These are phyloP conservation scores for Pseudogymnoascus sp. DNA, from an alignment of 2,329 filamentous ascomycete species.

Conservation along the genomic window DNA sequence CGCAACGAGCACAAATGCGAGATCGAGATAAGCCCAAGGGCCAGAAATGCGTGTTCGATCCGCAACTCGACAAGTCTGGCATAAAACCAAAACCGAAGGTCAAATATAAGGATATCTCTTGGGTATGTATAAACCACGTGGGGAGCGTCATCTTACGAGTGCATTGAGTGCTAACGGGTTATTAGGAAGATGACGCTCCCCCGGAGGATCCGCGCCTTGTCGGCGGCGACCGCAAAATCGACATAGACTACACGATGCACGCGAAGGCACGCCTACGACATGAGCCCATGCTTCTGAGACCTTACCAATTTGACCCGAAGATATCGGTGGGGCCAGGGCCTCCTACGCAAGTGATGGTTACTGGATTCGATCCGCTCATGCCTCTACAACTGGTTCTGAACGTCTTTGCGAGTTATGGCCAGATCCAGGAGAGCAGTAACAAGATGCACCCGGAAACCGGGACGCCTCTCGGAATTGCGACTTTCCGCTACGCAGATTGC, in stretches of 20 bases:
- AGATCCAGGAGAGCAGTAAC: conserved; percentile 85
- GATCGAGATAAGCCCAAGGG: conserved; percentile 47
- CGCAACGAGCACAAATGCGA: conserved; percentile 40
- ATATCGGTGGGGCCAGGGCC: conserved; percentile 84
- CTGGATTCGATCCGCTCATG: conserved; percentile 89
- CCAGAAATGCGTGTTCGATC: conserved; percentile 53
- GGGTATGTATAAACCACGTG: conserved; percentile 47
- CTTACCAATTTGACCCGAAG: conserved; percentile 71
- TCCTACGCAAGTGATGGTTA: conserved; percentile 83
- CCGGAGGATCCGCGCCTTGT: conserved; percentile 75
- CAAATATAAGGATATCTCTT: conserved; percentile 54
- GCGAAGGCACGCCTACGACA: conserved; percentile 62
- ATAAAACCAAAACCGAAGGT: conserved; percentile 49
- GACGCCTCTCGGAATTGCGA: conserved; percentile 86
- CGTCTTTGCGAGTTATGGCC: conserved; percentile 72
- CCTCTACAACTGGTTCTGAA: conserved; percentile 68
- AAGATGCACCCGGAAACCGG: conserved; percentile 93
- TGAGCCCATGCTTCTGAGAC: conserved; percentile 70
- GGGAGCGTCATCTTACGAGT: conserved; percentile 52
- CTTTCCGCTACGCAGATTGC: conserved; percentile 74
- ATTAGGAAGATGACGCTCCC: conserved; percentile 70
- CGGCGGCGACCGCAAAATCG: conserved; percentile 58
- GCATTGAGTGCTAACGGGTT: conserved; percentile 44
- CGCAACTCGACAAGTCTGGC: conserved; percentile 33
- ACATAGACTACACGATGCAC: conserved; percentile 51